Evolutionary conservation across 225 moss, liverwort and hornwort species (phyloP).

Genomic region (Pleurozium schreberi): DNA sequence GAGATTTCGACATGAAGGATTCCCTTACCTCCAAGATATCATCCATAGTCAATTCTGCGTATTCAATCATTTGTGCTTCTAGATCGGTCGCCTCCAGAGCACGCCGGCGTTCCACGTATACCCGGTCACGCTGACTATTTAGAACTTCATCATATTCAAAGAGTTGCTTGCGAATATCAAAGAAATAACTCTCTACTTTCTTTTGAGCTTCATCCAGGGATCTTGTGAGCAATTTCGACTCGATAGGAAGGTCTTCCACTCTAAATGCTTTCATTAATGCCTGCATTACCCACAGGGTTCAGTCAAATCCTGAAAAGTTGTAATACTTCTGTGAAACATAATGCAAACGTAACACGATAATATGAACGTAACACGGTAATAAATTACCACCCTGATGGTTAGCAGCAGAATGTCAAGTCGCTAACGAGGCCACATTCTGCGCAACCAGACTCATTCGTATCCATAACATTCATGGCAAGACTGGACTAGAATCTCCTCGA

Average conservation of each 20-base stretch:
- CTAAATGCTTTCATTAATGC: slow-evolving; percentile 97
- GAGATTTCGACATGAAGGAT: not conserved
- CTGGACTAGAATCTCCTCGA: not conserved
- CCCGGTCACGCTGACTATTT: slow-evolving; percentile 92
- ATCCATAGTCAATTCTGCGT: slow-evolving; percentile 96
- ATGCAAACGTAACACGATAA: not conserved
- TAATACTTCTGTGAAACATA: not conserved
- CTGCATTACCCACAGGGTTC: slow-evolving; percentile 29
- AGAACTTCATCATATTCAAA: slow-evolving; percentile 98
- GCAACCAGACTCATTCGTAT: not conserved
- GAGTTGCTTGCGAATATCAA: slow-evolving; percentile 96
- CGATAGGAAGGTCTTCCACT: slow-evolving; percentile 95
- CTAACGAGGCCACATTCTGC: not conserved
- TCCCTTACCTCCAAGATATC: slow-evolving; percentile 76
- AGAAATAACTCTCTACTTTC: slow-evolving; percentile 97
- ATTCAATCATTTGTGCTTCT: slow-evolving; percentile 76
- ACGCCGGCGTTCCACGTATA: slow-evolving; percentile 78
- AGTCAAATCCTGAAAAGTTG: not conserved
- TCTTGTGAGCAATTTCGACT: slow-evolving; percentile 96
- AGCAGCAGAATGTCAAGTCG: not conserved
- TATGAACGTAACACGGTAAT: not conserved
- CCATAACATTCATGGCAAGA: not conserved
- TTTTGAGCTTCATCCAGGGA: slow-evolving; percentile 96
- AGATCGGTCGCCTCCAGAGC: slow-evolving; percentile 73
- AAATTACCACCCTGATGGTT: not conserved